Base-by-base conservation (phyloP, 352 stramenopile species). In the Pythium biforme region DNA sequence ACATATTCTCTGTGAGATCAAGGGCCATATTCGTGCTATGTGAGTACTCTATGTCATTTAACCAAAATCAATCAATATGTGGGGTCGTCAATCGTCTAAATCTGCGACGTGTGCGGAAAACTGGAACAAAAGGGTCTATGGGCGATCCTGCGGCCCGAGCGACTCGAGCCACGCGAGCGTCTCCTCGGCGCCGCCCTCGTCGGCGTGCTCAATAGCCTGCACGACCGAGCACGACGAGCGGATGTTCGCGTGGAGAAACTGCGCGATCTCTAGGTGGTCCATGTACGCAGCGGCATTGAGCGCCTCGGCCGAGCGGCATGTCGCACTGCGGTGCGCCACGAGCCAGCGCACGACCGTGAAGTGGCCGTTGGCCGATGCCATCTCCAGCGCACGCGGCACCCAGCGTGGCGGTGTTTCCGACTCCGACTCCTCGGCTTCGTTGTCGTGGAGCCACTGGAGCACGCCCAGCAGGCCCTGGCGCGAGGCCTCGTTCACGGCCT, bases 271-370 rank as follows among this genome's bases (percentile, higher is more conserved):
- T 23, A 88, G 20, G 59, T 90, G 78, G 59, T 90, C 81, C 81
- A 90, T 90, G 66, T 90, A 90, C 57, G 69, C 72, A 1, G 81
- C 81, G 8, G 79, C 78, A 53, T 88, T 90, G 53, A 90, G 77
- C 12, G 76, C 78, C 27, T 90, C 81, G 39, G 76, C 68, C 31
- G 68, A 75, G 55, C 65, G 59, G 68, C 75, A 86, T 34, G 76
- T 72, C 51, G 74, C 62, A 56, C 65, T 64, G 55, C 79, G 76
- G 59, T 89, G 58, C 56, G 79, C 64, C 0, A 78, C 76, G 37
- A 93, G 71, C 74, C 78, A 93, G 55, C 89, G 67, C 23, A 90
- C 83, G 27, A 74, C 75, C 4, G 55, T 12, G 11, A 90, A 58
- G 19, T 88, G 79, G 19, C 81, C 81, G 52, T 85, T 89, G n/a